Base-by-base conservation (phyloP, 2,329 filamentous ascomycete genomes). In the Fusarium siculi region DNA sequence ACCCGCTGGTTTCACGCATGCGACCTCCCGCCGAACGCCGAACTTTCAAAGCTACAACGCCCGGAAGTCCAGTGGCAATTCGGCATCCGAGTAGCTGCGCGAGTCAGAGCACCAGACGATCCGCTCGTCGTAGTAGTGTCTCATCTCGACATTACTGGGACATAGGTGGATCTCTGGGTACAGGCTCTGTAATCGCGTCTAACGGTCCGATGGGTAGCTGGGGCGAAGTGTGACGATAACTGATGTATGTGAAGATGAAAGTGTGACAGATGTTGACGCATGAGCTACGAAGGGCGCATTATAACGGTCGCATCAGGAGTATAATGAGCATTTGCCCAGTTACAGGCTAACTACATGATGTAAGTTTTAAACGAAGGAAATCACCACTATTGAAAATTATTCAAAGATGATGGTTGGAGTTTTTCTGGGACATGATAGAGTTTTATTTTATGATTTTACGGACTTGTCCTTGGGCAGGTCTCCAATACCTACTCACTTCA, bases 131-230 rank as follows among this genome's bases (percentile, higher is more conserved):
- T 58, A 93, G 90, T 76, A 92, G 90, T 73, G 88, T 90, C 39
- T 95, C 93, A 49, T 93, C 91, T 50, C 86, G 94, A 59, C 94
- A 97, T 80, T 98, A 97, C 81, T 98, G 95, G 95, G 95, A 97
- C 80, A 90, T 97, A 73, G 94, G 94, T 32, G 93, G 91, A 10
- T 95, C 91, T 76, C 88, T 94, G 30, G 93, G 93, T 4, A 95
- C 93, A 62, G 92, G 92, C 7, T 93, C 91, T 73, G 86, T 91
- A 70, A 89, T 93, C 80, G 90, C 89, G 5, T 87, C 89, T 53
- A 89, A 88, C 43, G 92, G 91, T 2, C 89, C 88, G 14, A 90
- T 93, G 86, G 93, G 93, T 21, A 91, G 89, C 74, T 96, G 93
- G 93, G 93, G 93, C 15, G 93, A 96, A 82, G 89, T 93, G 32